Percentiles rank a stretch among this genome's conserved stretches.
These are phyloP conservation scores for Aureobasidium sp. DNA, from an alignment of 2,329 filamentous ascomycete genomes.

Conservation along the genomic window DNA sequence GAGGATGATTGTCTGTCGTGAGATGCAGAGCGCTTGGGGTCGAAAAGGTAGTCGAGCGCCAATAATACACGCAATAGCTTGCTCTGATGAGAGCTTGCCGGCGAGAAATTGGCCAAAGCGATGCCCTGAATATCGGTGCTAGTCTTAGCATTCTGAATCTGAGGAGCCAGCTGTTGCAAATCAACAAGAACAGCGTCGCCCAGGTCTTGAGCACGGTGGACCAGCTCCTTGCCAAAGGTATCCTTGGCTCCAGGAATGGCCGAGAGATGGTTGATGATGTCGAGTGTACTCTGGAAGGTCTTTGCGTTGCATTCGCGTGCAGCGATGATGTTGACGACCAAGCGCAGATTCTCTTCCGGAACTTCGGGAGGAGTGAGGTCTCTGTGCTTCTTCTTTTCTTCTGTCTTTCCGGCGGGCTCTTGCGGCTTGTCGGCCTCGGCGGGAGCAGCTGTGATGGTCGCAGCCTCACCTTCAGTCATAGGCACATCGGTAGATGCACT, in stretches of 20 bases:
- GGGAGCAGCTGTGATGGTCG: constrained; percentile 18
- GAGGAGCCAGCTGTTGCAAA: constrained; percentile 73
- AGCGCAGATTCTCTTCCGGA: constrained; percentile 77
- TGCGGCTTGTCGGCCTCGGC: constrained; percentile 31
- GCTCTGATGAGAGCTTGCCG: constrained; percentile 90
- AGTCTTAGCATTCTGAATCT: constrained; percentile 78
- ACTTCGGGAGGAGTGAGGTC: constrained; percentile 74
- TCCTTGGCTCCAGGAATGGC: constrained; percentile 84
- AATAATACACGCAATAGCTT: constrained; percentile 89
- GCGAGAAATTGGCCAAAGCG: constrained; percentile 90
- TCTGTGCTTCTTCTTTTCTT: constrained; percentile 52
- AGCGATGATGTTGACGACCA: constrained; percentile 95
- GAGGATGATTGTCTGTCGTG: constrained; percentile 38
- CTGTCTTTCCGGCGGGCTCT: constrained; percentile 30
- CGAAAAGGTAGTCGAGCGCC: constrained; percentile 91
- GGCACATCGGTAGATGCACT: constrained; percentile 17
- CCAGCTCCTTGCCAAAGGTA: constrained; percentile 87
- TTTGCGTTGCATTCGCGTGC: constrained; percentile 94
- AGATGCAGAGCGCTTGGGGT: constrained; percentile 63
- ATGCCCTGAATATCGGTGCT: constrained; percentile 94
- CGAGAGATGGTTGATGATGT: constrained; percentile 97
- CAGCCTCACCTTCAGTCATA: constrained; percentile 23
- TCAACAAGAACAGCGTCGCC: constrained; percentile 80
- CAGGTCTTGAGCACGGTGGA: constrained; percentile 75
- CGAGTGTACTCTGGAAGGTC: constrained; percentile 95